Percentiles rank a stretch among this genome's conserved stretches.
Evolutionary conservation across 106 monocot species (phyloP).

Genomic region (Dendrobium officinale): DNA sequence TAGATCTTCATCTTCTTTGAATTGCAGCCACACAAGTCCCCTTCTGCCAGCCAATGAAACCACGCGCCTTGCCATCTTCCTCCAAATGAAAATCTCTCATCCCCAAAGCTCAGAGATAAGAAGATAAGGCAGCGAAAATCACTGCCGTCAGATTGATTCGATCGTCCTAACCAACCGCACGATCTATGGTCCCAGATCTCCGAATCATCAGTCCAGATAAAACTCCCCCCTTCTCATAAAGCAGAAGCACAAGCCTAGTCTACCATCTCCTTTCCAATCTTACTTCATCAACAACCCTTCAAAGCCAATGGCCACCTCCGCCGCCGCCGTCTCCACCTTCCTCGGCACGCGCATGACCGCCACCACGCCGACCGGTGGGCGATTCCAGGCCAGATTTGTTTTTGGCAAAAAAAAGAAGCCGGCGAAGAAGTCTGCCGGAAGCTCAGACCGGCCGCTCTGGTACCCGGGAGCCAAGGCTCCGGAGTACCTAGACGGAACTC

Average conservation of each 20-base stretch:
- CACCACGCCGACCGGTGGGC: slow-evolving; percentile 8
- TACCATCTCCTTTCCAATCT: background rate
- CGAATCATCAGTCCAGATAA: background rate
- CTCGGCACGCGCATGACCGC: slow-evolving; percentile 29
- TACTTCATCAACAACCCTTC: too few species aligned
- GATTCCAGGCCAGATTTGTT: slow-evolving; percentile 66
- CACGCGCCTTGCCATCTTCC: background rate
- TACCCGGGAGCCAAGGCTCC: slow-evolving; percentile 82
- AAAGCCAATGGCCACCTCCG: slow-evolving; percentile 30
- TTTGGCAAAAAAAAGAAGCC: slow-evolving; percentile 49
- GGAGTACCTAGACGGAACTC: slow-evolving; percentile 72
- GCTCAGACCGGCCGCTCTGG: slow-evolving; percentile 77
- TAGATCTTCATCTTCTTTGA: too few species aligned
- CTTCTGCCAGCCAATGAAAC: background rate
- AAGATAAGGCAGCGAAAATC: slow-evolving; percentile 12
- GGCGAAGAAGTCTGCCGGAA: slow-evolving; percentile 38
- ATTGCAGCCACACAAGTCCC: background rate
- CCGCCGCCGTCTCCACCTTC: slow-evolving; percentile 39
- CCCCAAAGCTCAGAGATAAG: slow-evolving; percentile 16
- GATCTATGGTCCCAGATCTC: background rate
- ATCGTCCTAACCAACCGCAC: background rate
- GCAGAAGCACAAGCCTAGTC: background rate
- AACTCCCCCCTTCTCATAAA: background rate
- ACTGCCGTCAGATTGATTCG: slow-evolving; percentile 19
- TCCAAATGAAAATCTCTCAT: background rate